Evolutionary conservation across 768 basidiomycete species (phyloP), one percentile per base, ranked within the genome.

Genomic region (Amanita rubescens): DNA sequence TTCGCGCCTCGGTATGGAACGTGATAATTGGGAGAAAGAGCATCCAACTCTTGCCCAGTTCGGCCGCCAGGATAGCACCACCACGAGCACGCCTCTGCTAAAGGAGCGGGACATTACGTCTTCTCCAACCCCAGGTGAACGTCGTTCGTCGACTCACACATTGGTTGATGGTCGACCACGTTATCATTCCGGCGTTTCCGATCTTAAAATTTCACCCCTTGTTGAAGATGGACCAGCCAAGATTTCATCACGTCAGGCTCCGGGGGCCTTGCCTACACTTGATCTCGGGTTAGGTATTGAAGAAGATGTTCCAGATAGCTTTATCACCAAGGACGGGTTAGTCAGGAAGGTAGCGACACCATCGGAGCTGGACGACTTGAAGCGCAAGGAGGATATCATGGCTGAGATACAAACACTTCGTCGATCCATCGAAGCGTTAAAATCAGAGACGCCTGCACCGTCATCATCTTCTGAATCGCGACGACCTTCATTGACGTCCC

Each of bases 1-100:
- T 66, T 76, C 73, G 10, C 77, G 70, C 53, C 69, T 91, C 38
- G 72, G 79, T 24, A 73, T 73, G 41, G 93, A 96, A 65, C 82
- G 85, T 50, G 78, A 79, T 35, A 82, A 85, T 54, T 97, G 94
- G 94, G 93, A 95, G 64, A 82, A 76, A 59, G 84, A 89, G 45
- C 91, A 96, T 63, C 86, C 87, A 4, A 72, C 77, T 38, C 69
- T 82, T 53, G 62, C 68, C 54, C 81, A 75, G 61, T 81, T 88
- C 65, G 80, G 73, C 33, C 75, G 88, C 14, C 69, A 79, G 32
- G 79, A 81, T 51, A 90, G 86, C 59, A 77, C 75, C 33, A 69
- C 79, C 44, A 88, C 88, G 17, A 77, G 72, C 53, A 72, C 75
- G 30, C 84, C 84, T 33, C 69, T 89, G 50, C 80, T 87, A 71